Conservation (phyloP, 495 filamentous ascomycete genomes). For the Penicillium lividum region DNA sequence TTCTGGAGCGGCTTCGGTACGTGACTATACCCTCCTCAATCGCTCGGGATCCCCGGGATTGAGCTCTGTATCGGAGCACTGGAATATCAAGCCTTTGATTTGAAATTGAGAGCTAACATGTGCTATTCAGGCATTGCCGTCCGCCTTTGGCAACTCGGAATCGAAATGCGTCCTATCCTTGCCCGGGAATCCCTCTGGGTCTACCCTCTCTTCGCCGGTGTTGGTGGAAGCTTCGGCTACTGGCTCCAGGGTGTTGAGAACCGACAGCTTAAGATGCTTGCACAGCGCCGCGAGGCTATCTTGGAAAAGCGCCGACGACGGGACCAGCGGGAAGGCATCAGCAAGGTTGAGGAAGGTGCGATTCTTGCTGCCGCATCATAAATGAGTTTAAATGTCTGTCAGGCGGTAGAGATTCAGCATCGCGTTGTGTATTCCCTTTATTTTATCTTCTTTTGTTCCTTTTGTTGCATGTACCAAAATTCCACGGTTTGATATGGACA, state of each 20-base stretch:
- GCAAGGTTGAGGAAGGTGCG: constrained; percentile 38
- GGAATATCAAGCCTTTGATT: too few species aligned
- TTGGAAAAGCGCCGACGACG: constrained; percentile 85
- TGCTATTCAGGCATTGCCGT: constrained; percentile 71
- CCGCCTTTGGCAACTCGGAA: constrained; percentile 92
- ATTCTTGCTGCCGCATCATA: constrained; percentile 44
- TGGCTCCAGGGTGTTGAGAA: constrained; percentile 87
- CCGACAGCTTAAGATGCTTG: constrained; percentile 71
- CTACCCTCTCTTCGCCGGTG: constrained; percentile 85
- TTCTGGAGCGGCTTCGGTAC: constrained; percentile 98
- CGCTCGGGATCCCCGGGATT: neutral
- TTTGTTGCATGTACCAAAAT: constrained; percentile 38
- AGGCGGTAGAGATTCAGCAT: constrained; percentile 25
- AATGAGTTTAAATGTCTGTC: constrained; percentile 22
- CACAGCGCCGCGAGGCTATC: constrained; percentile 71
- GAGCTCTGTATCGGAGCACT: too few species aligned
- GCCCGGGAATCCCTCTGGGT: constrained; percentile 74
- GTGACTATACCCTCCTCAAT: constrained; percentile 24
- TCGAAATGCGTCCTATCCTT: constrained; percentile 97
- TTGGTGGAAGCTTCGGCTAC: constrained; percentile 92
- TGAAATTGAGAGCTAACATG: neutral
- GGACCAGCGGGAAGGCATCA: constrained; percentile 58
- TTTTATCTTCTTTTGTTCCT: constrained; percentile 20
- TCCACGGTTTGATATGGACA: constrained; percentile 37
- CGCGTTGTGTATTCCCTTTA: constrained; percentile 27